Conservation (phyloP, 2,329 filamentous ascomycete species). For the Ilyonectria destructans region DNA sequence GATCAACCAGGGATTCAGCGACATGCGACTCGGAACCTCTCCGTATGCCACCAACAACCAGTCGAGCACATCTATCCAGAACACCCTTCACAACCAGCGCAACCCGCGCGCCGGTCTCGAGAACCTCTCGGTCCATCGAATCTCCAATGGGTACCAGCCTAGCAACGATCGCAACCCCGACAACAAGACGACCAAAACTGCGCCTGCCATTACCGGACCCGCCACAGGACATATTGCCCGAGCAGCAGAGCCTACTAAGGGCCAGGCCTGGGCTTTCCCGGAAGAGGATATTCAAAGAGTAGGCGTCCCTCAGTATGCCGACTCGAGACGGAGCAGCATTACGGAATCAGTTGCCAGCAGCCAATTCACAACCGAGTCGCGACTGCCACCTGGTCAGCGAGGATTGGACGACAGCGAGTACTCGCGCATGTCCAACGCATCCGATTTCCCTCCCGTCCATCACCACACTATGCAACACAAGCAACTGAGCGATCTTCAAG, state of each 20-base stretch:
- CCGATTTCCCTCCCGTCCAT: conserved; percentile 75
- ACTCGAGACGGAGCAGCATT: conserved; percentile 82
- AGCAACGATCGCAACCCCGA: conserved; percentile 73
- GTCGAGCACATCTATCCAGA: conserved; percentile 83
- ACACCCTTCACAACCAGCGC: conserved; percentile 77
- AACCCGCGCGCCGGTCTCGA: conserved; percentile 71
- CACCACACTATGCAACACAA: conserved; percentile 85
- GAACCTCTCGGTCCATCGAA: conserved; percentile 69
- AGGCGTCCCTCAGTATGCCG: conserved; percentile 66
- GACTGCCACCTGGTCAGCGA: conserved; percentile 80
- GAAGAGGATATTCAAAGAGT: conserved; percentile 76
- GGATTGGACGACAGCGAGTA: conserved; percentile 77
- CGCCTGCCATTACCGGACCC: conserved; percentile 83
- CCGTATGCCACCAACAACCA: conserved; percentile 85
- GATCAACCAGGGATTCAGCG: conserved; percentile 80
- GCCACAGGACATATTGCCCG: conserved; percentile 77
- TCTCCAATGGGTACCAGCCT: conserved; percentile 77
- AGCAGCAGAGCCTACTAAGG: conserved; percentile 85
- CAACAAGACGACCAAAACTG: conserved; percentile 73
- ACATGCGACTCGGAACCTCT: conserved; percentile 77
- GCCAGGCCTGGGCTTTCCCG: conserved; percentile 88
- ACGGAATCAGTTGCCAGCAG: conserved; percentile 86
- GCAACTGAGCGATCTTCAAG: conserved; percentile 77
- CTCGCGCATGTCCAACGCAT: conserved; percentile 65
- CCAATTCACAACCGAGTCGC: conserved; percentile 83